phyloP scores from a whole-genome alignment of 2,329 filamentous ascomycete species.

The Achaetomium macrosporum region DNA sequence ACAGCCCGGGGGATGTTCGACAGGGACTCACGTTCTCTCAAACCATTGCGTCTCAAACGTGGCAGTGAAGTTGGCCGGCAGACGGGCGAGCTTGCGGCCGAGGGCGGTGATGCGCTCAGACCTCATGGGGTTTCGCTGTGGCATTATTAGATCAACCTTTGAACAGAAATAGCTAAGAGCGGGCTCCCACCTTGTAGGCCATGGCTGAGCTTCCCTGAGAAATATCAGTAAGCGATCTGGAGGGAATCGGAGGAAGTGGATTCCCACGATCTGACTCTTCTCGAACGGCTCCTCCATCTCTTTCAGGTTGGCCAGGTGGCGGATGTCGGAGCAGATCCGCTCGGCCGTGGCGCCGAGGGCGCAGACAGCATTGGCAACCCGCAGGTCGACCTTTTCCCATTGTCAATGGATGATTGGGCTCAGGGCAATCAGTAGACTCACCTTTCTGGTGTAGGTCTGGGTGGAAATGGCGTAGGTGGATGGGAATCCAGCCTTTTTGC shows the following conservation, averaged over 20 bases:
- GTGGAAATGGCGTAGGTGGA: slow-evolving; percentile 58
- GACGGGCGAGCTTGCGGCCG: slow-evolving; percentile 32
- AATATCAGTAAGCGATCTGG: neutral
- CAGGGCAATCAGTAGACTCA: neutral
- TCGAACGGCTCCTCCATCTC: slow-evolving; percentile 83
- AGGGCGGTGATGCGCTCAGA: slow-evolving; percentile 43
- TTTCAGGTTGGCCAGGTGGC: slow-evolving; percentile 69
- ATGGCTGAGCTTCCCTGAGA: slow-evolving; percentile 23
- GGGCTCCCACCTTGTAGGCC: slow-evolving; percentile 37
- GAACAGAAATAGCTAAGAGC: slow-evolving; percentile 28
- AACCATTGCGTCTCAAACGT: slow-evolving; percentile 59
- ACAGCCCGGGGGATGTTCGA: neutral
- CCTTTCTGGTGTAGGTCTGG: slow-evolving; percentile 43
- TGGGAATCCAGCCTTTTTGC: slow-evolving; percentile 50
- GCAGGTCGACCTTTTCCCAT: slow-evolving; percentile 56
- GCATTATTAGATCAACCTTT: neutral
- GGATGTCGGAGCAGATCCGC: slow-evolving; percentile 68
- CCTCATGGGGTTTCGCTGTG: slow-evolving; percentile 35
- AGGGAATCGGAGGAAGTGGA: neutral
- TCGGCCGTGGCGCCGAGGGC: slow-evolving; percentile 75
- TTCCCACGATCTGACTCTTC: slow-evolving; percentile 61
- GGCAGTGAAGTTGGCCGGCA: slow-evolving; percentile 47
- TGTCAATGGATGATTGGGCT: slow-evolving; percentile 43
- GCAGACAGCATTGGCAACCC: slow-evolving; percentile 72
- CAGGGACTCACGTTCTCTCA: slow-evolving; percentile 21